These are phyloP conservation scores for Candida nitratophila DNA, from an alignment of 805 yeast genomes.

Conservation along the genomic window DNA sequence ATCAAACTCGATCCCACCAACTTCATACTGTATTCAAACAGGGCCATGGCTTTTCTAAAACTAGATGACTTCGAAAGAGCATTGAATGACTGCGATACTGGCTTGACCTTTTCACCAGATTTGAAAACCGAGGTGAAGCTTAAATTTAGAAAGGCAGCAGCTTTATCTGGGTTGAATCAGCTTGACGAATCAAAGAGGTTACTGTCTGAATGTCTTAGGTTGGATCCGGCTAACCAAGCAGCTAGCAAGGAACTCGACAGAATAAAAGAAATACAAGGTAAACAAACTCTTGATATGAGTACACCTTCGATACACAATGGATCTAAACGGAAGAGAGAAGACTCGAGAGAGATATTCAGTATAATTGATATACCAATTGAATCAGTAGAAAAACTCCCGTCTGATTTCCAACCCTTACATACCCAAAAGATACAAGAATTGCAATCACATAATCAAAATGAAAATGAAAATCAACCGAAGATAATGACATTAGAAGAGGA, in stretches of 20 bases:
- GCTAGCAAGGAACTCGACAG: slow-evolving; percentile 30
- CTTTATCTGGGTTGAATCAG: slow-evolving; percentile 25
- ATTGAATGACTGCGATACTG: slow-evolving; percentile 40
- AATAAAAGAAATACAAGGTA: slow-evolving; percentile 2
- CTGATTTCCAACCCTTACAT: slow-evolving; percentile 4
- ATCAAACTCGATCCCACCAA: slow-evolving; percentile 39
- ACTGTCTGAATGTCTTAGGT: slow-evolving; percentile 29
- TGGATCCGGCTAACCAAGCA: slow-evolving; percentile 35
- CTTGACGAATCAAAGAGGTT: slow-evolving; percentile 22
- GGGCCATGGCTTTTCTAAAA: slow-evolving; percentile 60
- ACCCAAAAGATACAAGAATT: not conserved
- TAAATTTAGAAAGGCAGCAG: slow-evolving; percentile 42
- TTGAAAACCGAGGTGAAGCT: slow-evolving; percentile 38
- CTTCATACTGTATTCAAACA: slow-evolving; percentile 57
- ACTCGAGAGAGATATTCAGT: not conserved
- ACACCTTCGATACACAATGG: not conserved
- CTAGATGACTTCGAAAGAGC: slow-evolving; percentile 43
- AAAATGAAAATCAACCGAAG: not conserved
- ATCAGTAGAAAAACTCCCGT: slow-evolving; percentile 15
- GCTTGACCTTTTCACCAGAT: slow-evolving; percentile 26
- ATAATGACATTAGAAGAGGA: not conserved
- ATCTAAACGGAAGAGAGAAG: slow-evolving; percentile 1
- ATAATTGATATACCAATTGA: slow-evolving; percentile 5
- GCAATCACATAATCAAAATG: not conserved
- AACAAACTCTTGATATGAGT: too few relatives aligned